phyloP scores from a whole-genome alignment of 805 yeast genomes.

The Candida alai region DNA sequence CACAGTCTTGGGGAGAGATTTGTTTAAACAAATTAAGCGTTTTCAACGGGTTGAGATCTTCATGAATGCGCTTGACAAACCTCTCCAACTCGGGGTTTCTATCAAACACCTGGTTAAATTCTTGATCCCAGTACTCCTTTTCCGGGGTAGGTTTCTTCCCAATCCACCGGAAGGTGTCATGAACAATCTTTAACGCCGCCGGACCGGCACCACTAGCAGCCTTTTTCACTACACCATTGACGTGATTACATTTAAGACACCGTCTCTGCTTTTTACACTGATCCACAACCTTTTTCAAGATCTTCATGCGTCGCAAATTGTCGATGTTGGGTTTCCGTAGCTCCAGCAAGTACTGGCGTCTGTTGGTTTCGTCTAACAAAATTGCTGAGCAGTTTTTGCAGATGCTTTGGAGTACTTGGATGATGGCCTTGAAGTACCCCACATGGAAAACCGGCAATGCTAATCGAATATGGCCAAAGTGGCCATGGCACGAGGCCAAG shows the following conservation, averaged over 20 bases:
- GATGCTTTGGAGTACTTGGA: conserved; percentile 81
- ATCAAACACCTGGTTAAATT: conserved; percentile 68
- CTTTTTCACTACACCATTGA: conserved; percentile 96
- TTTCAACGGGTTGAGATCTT: conserved; percentile 90
- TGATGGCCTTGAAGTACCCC: conserved; percentile 91
- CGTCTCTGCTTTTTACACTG: conserved; percentile 95
- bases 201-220: conserved; percentile 90
- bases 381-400: conserved; percentile 87
- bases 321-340: conserved; percentile 85
- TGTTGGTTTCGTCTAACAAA: conserved; percentile 67
- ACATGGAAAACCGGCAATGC: conserved; percentile 97
- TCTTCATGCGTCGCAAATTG: conserved; percentile 86
- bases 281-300: conserved; percentile 75
- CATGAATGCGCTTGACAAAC: conserved; percentile 81
- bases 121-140: conserved; percentile 81
- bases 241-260: conserved; percentile 79
- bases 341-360: conserved; percentile 68
- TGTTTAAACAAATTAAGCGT: conserved; percentile 85
- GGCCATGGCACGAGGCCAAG: conserved; percentile 95
- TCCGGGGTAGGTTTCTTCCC: conserved; percentile 88
- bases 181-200: conserved; percentile 92
- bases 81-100: conserved; percentile 86
- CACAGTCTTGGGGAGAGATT: conserved; percentile 84
- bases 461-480: conserved; percentile 90
- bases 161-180: conserved; percentile 92